Conservation (phyloP, 371 early-diverging fungal genomes). For the Paraphysoderma sedebokerense region DNA sequence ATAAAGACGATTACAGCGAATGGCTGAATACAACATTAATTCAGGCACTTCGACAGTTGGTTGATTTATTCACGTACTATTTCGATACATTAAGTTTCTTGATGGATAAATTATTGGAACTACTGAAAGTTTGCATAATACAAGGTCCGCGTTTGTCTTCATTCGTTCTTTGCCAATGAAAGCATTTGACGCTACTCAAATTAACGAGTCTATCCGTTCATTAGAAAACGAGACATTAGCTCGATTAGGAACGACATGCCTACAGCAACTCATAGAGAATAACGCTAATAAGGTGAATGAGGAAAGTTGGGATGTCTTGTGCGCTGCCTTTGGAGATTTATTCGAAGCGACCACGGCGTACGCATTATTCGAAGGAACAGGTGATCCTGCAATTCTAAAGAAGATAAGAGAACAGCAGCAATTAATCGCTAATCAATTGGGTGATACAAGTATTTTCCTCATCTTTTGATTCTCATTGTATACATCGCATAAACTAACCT, state of each 20-base stretch:
- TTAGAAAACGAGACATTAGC: conserved; percentile 81
- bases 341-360: conserved; percentile 67
- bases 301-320: conserved; percentile 50
- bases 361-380: conserved; percentile 43
- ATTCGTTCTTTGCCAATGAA: too few relatives aligned
- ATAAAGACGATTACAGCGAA: conserved; percentile 41
- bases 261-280: conserved; percentile 67
- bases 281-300: conserved; percentile 51
- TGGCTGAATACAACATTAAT: conserved; percentile 65
- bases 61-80: conserved; percentile 64
- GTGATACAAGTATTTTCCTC: too few relatives aligned
- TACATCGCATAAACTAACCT: too few relatives aligned
- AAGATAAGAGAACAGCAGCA: too few relatives aligned
- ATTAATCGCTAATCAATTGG: too few relatives aligned
- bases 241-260: conserved; percentile 76
- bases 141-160: conserved; percentile 32
- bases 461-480: too few relatives aligned
- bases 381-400: too few relatives aligned
- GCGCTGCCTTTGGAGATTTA: conserved; percentile 40
- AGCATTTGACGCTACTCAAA: too few relatives aligned
- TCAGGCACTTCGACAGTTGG: conserved; percentile 70
- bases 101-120: conserved; percentile 55
- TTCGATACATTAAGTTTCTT: conserved; percentile 44
- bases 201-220: too few relatives aligned
- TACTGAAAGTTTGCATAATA: conserved; percentile 62